Base-by-base conservation (phyloP, 352 stramenopile genomes). In the Phytopythium boreale region DNA sequence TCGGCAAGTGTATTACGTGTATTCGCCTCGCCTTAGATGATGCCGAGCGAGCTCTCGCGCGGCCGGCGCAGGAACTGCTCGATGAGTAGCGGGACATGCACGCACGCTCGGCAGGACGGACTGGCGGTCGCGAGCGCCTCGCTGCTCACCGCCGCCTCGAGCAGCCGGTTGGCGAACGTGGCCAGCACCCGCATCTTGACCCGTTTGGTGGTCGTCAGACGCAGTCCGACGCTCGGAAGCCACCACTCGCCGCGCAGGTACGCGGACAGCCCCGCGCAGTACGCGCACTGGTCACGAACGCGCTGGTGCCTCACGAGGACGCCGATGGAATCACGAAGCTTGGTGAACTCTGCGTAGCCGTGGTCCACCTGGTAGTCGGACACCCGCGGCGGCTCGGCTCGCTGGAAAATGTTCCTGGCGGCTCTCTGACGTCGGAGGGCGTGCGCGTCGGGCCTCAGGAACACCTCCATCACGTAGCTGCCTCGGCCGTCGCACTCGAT, bases 351-450 rank as follows among this genome's bases (percentile, higher is more conserved):
- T 17, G 29, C 24, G 37, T 63, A 70, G 43, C 55, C 24, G 53
- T 70, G 64, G 26, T 66, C 64, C 20, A 70, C 59, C 19, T 70
- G 59, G 46, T 67, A 70, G 34, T 61, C 59, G 17, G 64, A 62
- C 46, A 62, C 59, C 15, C 53, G 52, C 52, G 59, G 22, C 19
- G 51, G 6, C 43, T 17, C 9, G 26, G 41, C 41, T 62, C 60
- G 59, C 55, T 63, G 49, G 56, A 58, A 36, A 26, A 57, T 15
- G 34, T 59, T 19, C 53, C 37, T 59, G 15, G 39, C 17, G 14
- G 39, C 39, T 14, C 4, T 1, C 15, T 47, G 19, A 8, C 39
- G 39, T 1, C 39, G 39, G 14, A 46, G 39, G 1, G 39, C 39
- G 14, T 46, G 39, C 1, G 36, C 22, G 2, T 60, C 37, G 11